These are phyloP conservation scores for Naganishia sp. DNA, from an alignment of 1,284 basidiomycete genomes.

Conservation along the genomic window DNA sequence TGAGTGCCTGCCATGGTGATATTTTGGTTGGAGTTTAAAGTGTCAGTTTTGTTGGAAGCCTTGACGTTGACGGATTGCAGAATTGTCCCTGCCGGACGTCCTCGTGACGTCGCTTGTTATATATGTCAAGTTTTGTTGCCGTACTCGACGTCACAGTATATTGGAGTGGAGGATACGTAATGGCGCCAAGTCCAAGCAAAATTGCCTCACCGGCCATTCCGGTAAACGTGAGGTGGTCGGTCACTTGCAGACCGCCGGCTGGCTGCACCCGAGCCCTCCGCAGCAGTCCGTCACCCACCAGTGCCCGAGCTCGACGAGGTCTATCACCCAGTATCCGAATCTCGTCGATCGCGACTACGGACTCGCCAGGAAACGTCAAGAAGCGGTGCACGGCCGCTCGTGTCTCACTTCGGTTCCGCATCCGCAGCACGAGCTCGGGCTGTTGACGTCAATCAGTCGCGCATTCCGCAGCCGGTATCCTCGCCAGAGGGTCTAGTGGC, in stretches of 20 bases:
- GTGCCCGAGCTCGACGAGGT: too few relatives aligned
- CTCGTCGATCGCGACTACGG: too few relatives aligned
- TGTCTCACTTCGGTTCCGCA: slow-evolving; percentile 17
- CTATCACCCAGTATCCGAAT: too few relatives aligned
- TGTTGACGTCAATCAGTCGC: slow-evolving; percentile 15
- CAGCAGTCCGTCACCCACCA: too few relatives aligned
- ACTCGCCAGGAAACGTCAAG: too few relatives aligned
- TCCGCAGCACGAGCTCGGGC: not conserved
- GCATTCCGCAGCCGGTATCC: not conserved
- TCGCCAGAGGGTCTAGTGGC: not conserved
- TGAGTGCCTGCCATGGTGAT: slow-evolving; percentile 7
- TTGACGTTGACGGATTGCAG: not conserved
- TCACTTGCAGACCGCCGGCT: too few relatives aligned
- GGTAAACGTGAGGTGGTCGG: too few relatives aligned
- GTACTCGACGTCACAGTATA: not conserved
- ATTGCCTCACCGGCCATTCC: not conserved
- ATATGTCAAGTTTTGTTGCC: not conserved
- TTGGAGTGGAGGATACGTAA: not conserved
- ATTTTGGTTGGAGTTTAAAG: not conserved
- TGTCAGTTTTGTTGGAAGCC: not conserved
- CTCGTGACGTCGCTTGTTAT: not conserved
- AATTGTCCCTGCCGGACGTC: not conserved
- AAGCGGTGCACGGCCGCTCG: slow-evolving; percentile 19
- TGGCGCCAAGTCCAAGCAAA: not conserved
- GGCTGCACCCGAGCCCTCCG: too few relatives aligned